phyloP scores from a whole-genome alignment of 2,329 filamentous ascomycete genomes.

The Chaetomium sp. region DNA sequence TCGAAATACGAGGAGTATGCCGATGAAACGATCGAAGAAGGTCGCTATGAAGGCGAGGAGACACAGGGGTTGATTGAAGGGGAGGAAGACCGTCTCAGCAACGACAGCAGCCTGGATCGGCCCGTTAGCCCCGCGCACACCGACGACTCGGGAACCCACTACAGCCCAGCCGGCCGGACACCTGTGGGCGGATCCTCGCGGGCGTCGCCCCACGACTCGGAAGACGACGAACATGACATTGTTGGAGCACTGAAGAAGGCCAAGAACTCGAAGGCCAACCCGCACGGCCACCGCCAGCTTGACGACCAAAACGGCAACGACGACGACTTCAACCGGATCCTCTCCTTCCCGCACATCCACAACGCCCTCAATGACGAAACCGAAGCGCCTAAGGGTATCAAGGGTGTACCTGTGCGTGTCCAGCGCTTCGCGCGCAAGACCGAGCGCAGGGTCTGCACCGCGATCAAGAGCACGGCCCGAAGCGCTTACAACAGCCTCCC shows the following conservation, averaged over 20 bases:
- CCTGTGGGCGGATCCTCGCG: conserved; percentile 46
- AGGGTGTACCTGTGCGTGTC: conserved; percentile 35
- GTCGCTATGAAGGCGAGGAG: conserved; percentile 48
- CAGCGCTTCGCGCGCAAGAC: conserved; percentile 28
- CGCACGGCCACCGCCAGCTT: conserved; percentile 4
- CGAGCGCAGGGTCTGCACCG: conserved; percentile 21
- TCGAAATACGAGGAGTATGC: conserved; percentile 63
- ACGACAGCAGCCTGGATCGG: not conserved
- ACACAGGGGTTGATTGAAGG: conserved; percentile 39
- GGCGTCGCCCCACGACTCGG: conserved; percentile 43
- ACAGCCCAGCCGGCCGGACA: conserved; percentile 50
- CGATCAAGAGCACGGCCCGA: conserved; percentile 16
- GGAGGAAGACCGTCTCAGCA: conserved; percentile 30
- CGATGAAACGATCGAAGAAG: conserved; percentile 47
- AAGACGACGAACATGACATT: conserved; percentile 37
- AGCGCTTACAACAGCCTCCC: conserved; percentile 36
- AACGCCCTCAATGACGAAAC: conserved; percentile 32
- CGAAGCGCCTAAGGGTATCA: conserved; percentile 35
- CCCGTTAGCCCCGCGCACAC: conserved; percentile 28
- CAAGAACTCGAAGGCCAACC: conserved; percentile 23
- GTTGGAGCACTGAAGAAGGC: conserved; percentile 7
- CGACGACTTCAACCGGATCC: conserved; percentile 46
- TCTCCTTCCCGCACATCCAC: conserved; percentile 55
- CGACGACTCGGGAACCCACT: conserved; percentile 45
- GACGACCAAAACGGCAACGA: conserved; percentile 7